Evolutionary conservation across 1,284 basidiomycete species (phyloP).

Genomic region (Trametes versicolor): DNA sequence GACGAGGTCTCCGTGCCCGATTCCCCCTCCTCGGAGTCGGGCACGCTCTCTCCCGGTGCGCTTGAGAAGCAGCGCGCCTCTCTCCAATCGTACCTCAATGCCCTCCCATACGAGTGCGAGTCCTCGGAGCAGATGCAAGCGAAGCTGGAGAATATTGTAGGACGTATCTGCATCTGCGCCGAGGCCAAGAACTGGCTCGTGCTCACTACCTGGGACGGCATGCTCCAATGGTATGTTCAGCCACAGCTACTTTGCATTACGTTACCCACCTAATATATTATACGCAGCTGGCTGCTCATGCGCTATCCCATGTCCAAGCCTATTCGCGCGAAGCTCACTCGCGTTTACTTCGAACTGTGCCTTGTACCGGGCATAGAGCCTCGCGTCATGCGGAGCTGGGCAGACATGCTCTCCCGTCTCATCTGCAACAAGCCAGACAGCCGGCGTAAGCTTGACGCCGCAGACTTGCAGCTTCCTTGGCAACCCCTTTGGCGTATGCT

Average conservation of each 20-base stretch:
- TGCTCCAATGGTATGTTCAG: slow-evolving; percentile 73
- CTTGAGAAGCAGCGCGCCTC: slow-evolving; percentile 65
- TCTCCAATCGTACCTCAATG: slow-evolving; percentile 70
- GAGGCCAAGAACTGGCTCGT: slow-evolving; percentile 81
- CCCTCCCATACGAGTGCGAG: slow-evolving; percentile 85
- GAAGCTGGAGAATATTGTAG: slow-evolving; percentile 78
- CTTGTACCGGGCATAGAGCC: slow-evolving; percentile 81
- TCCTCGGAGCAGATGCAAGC: slow-evolving; percentile 79
- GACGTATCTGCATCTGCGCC: slow-evolving; percentile 77
- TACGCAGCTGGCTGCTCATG: slow-evolving; percentile 80
- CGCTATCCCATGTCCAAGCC: slow-evolving; percentile 81
- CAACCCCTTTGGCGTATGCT: slow-evolving; percentile 76
- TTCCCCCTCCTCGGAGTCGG: slow-evolving; percentile 49
- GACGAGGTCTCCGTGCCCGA: slow-evolving; percentile 60
- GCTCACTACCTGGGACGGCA: slow-evolving; percentile 75
- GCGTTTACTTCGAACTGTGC: slow-evolving; percentile 84
- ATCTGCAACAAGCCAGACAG: slow-evolving; percentile 70
- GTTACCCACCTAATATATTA: slow-evolving; percentile 25
- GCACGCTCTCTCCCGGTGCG: slow-evolving; percentile 41
- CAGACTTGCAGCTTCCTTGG: slow-evolving; percentile 81
- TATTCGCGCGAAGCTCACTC: slow-evolving; percentile 81
- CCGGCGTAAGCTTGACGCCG: slow-evolving; percentile 71
- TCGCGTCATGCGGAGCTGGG: slow-evolving; percentile 74
- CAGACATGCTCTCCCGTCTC: slow-evolving; percentile 77
- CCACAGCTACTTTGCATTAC: slow-evolving; percentile 18